Base-by-base conservation (phyloP, 495 filamentous ascomycete genomes). In the Podospora pseudopauciseta region DNA sequence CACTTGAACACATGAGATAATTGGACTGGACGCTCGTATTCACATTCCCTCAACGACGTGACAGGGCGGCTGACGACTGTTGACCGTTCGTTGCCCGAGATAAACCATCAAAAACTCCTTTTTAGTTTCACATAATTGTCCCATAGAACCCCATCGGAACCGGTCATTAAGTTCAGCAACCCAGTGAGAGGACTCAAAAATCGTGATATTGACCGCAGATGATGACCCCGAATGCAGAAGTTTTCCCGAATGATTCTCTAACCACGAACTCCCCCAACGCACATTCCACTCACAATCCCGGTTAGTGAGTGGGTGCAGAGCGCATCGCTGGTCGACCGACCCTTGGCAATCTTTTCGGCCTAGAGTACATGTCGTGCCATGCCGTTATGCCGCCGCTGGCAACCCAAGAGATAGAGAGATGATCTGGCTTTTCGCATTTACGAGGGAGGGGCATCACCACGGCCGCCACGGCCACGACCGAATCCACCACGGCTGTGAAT, bases 381-480 rank as follows among this genome's bases (percentile, higher is more conserved):
- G 80, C 77, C 69, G 73, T 78, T 75, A 73, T 74, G 70, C 68
- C 72, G 60, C 57, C 53, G 32, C 66, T 67, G 72, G 71, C 74
- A 76, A 72, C 68, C 74, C 69, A 71, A 74, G 71, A 77, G 77
- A 79, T 71, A 76, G 76, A 73, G 67, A 76, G 70, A 67, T 66
- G 64, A 68, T 71, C 68, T 66, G 65, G 63, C 67, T 60, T 60
- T 76, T 70, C 70, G 57, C 70, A 78, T 76, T 79, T 88, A 88
- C 75, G 84, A 90, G 74, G 91, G 84, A 82, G 91, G 87, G 82
- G 91, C 83, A 76, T 84, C 87, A 67, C 79, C 80, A 85, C 92
- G 89, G 80, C 93, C 92, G 65, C 79, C 79, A 85, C 92, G 90
- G 80, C 93, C 94, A 90, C 93, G 92, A 78, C 93, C 92, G 81